Evolutionary conservation across 192 early-diverging fungal species (phyloP), one percentile per base, ranked within the genome.

Genomic region (Backusella circina): DNA sequence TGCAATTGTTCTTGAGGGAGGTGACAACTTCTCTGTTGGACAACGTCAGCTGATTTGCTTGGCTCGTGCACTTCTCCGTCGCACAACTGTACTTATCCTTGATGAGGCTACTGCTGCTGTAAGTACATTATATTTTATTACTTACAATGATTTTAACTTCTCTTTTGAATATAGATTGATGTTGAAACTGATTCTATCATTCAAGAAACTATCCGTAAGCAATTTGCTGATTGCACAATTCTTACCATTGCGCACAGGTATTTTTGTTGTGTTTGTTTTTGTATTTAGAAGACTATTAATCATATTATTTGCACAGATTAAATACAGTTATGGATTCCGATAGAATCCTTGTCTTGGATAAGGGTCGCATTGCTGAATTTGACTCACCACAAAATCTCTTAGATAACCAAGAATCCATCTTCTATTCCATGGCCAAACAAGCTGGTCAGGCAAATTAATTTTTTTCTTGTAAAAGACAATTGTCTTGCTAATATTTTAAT

Each of bases 61-160:
- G 44, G 88, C 89, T 10, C 85, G 91, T 47, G 93, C 93, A 2
- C 79, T 95, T 33, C 82, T 95, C 7, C 87, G 94, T 23, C 87
- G 88, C 47, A 88, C 92, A 75, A 86, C 88, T 66, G 81, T 96
- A 12, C 80, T 98, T 71, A 85, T 96, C 1, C 75, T 98, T 66
- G 96, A 97, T 80, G 95, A 98, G 74, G 95, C 95, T 2, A 95
- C 94, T 1, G 94, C 95, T 5, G 85, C 90, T 9, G 83, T 86
- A 69, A 77, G 75, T 73, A 31, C 8, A n/a, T 31, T 1, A 33
- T 33, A 35, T 18, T 10, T 69, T 30, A 30, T 26, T 31, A 50
- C 28, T 23, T 30, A 10, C 50, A 3, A 47, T 10, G 1, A n/a
- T 5, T 28, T n/a, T 67, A 67, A 67, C 18, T n/a, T 67, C 9